phyloP scores from a whole-genome alignment of 345 rosid species.

The Acer saccharum region DNA sequence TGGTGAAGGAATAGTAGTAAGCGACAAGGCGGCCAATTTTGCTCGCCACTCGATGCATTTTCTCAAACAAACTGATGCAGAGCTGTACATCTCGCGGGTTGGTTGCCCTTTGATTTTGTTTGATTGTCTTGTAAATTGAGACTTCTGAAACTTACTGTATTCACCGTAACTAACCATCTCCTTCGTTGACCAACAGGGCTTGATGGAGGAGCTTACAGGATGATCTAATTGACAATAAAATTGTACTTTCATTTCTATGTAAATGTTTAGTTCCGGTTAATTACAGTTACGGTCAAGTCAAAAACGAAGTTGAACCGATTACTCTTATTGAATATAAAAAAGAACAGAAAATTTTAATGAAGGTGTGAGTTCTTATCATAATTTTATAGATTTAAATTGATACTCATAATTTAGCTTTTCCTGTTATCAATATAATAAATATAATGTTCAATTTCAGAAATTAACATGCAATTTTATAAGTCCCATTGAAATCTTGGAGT shows the following conservation, averaged over 20 bases:
- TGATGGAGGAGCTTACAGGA: constrained; percentile 84
- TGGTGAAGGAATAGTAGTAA: constrained; percentile 70
- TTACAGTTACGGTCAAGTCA: not conserved
- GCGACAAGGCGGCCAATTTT: constrained; percentile 76
- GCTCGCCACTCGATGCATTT: constrained; percentile 90
- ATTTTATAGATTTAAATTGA: too few species aligned
- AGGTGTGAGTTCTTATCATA: too few species aligned
- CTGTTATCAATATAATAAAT: too few species aligned
- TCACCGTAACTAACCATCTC: not conserved
- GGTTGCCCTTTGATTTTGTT: constrained; percentile 28
- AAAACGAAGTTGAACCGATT: not conserved
- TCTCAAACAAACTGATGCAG: constrained; percentile 90
- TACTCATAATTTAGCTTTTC: too few species aligned
- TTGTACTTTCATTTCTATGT: not conserved
- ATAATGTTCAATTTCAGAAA: not conserved
- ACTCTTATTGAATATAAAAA: not conserved
- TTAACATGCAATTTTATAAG: too few species aligned
- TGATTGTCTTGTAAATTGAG: not conserved
- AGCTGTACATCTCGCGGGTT: constrained; percentile 82
- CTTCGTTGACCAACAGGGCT: constrained; percentile 58
- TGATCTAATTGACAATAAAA: constrained; percentile 17
- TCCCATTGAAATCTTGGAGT: not conserved
- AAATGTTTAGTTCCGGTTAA: not conserved
- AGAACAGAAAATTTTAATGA: not conserved
- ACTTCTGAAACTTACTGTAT: not conserved